Evolutionary conservation across 179 eudicot genomes (phyloP).

Genomic region (Heliamphora pulchella): DNA sequence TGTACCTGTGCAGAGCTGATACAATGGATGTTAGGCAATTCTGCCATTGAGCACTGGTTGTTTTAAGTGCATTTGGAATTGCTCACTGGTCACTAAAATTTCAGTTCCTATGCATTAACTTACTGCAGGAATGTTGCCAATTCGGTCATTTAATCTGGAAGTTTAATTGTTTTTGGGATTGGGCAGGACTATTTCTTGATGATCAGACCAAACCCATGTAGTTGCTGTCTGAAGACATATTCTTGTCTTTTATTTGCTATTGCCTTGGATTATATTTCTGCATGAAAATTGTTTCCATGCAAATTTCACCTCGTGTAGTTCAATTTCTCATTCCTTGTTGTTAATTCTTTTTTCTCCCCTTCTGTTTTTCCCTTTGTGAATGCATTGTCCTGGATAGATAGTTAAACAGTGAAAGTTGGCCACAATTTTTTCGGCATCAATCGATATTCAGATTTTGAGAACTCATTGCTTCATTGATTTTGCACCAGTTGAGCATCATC

Average conservation of each 20-base stretch:
- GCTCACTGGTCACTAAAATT: conserved; percentile 22
- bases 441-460: conserved; percentile 33
- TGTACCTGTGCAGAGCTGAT: not conserved
- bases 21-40: conserved; percentile 8
- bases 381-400: conserved; percentile 24
- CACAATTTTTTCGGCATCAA: conserved; percentile 27
- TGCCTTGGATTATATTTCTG: conserved; percentile 20
- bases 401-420: conserved; percentile 25
- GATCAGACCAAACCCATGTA: conserved; percentile 14
- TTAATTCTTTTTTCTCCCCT: conserved; percentile 16
- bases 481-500: conserved; percentile 54
- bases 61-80: conserved; percentile 18
- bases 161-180: conserved; percentile 24
- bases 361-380: too few relatives aligned
- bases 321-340: conserved; percentile 23
- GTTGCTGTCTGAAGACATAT: conserved; percentile 16
- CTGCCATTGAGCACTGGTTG: conserved; percentile 21
- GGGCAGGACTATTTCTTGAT: conserved; percentile 17
- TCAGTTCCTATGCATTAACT: conserved; percentile 26
- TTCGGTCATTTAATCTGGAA: conserved; percentile 29
- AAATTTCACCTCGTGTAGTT: conserved; percentile 19
- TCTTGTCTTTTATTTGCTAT: conserved; percentile 22
- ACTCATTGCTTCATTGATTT: conserved; percentile 45
- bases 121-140: conserved; percentile 37
- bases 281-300: conserved; percentile 21